These are phyloP conservation scores for Imleria badia DNA, from an alignment of 768 basidiomycete genomes.

Conservation along the genomic window DNA sequence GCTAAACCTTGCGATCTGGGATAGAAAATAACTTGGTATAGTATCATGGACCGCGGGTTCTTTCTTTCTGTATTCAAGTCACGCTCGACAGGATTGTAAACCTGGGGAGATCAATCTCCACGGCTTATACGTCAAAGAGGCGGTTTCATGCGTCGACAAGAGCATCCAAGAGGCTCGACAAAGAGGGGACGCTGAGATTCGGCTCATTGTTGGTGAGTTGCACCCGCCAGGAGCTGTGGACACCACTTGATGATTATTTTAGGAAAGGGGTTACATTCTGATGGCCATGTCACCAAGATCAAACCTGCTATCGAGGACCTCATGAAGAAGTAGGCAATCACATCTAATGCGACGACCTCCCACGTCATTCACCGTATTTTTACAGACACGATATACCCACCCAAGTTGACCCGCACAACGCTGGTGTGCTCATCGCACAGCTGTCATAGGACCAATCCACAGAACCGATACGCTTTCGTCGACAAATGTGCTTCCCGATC, in stretches of 20 bases:
- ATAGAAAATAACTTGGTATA: conserved; percentile 75
- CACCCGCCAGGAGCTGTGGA: background rate
- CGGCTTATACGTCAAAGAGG: conserved; percentile 92
- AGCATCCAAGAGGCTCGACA: conserved; percentile 67
- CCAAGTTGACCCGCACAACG: conserved; percentile 74
- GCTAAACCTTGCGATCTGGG: background rate
- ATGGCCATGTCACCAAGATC: conserved; percentile 75
- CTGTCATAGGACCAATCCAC: conserved; percentile 13
- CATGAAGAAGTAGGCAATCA: conserved; percentile 64
- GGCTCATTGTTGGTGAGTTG: conserved; percentile 80
- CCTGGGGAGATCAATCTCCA: conserved; percentile 85
- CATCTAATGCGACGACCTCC: background rate
- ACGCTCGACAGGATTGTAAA: conserved; percentile 51
- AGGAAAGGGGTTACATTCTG: conserved; percentile 89
- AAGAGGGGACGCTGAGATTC: conserved; percentile 61
- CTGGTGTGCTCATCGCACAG: conserved; percentile 81
- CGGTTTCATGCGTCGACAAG: conserved; percentile 68
- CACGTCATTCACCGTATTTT: background rate
- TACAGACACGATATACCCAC: conserved; percentile 70
- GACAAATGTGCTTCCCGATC: background rate
- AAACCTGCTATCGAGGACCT: conserved; percentile 90
- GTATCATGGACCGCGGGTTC: background rate
- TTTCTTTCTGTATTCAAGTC: background rate
- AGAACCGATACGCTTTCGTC: background rate
- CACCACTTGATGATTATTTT: background rate